Evolutionary conservation across 1,284 basidiomycete genomes (phyloP), one percentile per base, ranked within the genome.

Genomic region (Puccinia hordei): DNA sequence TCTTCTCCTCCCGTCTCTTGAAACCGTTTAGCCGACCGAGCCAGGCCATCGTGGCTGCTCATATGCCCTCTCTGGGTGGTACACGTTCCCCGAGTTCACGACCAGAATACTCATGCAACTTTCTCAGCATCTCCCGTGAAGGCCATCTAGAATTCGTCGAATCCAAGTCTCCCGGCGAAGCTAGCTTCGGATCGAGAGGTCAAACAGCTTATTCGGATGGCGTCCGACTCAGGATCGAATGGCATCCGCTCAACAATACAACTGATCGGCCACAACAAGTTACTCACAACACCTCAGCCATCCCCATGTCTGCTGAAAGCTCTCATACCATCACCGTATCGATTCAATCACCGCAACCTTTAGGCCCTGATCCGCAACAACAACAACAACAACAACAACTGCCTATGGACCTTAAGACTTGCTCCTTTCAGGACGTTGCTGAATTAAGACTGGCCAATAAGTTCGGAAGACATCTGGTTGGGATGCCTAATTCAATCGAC

Each of bases 401-500:
- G 57, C 41, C 44, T 66, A 44, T 51, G 35, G 49, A 41, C 46
- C 61, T 76, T 22, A 77, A 65, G 35, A 33, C 41, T 5, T 51
- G 44, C 35, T 53, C 63, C 17, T 77, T 33, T 24, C 74, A 65
- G 65, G 74, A 77, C 38, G 57, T 77, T 0, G 49, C 74, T 55
- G 74, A 66, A 77, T n/a, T 77, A n/a, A 53, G 65, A 68, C 49
- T 77, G 24, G 74, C 61, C 27, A 77, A 77, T 38, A 77, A 77
- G 24, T 77, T 77, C n/a, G 74, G 74, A 35, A 63, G 74, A 41
- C 61, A 66, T 68, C 61, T 77, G 10, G n/a, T 53, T 1, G 46
- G 46, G n/a, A 77, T 65, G 30, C 33, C 61, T 19, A 19, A 35
- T 41, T 33, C 44, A 33, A 38, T 35, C 65, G 49, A 46, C 33